Percentiles rank a stretch among this genome's conserved stretches.
phyloP scores from a whole-genome alignment of 345 rosid genomes.

The Pelargonium nanum region DNA sequence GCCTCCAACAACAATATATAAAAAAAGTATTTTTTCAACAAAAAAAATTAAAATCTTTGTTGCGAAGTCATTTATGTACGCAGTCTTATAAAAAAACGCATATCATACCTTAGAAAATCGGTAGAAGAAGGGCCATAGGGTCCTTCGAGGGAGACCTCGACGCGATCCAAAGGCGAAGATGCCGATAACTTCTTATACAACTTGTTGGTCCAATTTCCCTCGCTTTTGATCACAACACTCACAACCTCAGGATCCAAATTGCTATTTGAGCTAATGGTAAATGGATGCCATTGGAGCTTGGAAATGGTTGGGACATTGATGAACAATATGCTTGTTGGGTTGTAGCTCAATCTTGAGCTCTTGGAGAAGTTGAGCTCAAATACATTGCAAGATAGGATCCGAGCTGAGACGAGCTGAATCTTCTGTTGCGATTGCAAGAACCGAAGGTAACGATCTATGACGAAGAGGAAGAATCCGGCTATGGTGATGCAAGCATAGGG shows the following conservation, averaged over 20 bases:
- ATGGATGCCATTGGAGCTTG: constrained; percentile 89
- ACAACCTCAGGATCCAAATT: constrained; percentile 44
- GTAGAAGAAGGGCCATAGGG: constrained; percentile 54
- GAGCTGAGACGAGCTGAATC: constrained; percentile 30
- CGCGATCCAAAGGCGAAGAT: too few relatives aligned
- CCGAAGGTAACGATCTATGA: constrained; percentile 42
- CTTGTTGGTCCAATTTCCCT: constrained; percentile 48
- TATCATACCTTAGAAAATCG: constrained; percentile 34
- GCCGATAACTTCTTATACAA: constrained; percentile 33
- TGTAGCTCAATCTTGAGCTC: constrained; percentile 45
- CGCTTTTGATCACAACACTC: constrained; percentile 46
- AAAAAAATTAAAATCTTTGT: too few relatives aligned
- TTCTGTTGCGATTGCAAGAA: constrained; percentile 41
- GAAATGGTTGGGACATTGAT: constrained; percentile 64
- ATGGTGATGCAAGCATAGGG: constrained; percentile 33
- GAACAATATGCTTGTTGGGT: constrained; percentile 55
- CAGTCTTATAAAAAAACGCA: too few relatives aligned
- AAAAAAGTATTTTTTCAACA: too few relatives aligned
- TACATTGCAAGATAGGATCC: constrained; percentile 33
- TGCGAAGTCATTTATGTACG: too few relatives aligned
- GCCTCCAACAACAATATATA: too few relatives aligned
- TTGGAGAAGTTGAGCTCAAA: constrained; percentile 51
- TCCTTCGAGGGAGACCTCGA: constrained; percentile 50
- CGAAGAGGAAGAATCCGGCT: constrained; percentile 53
- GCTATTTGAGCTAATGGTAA: constrained; percentile 51